Evolutionary conservation across 75 land plant genomes (phyloP).

Genomic region (Picea sitchensis): DNA sequence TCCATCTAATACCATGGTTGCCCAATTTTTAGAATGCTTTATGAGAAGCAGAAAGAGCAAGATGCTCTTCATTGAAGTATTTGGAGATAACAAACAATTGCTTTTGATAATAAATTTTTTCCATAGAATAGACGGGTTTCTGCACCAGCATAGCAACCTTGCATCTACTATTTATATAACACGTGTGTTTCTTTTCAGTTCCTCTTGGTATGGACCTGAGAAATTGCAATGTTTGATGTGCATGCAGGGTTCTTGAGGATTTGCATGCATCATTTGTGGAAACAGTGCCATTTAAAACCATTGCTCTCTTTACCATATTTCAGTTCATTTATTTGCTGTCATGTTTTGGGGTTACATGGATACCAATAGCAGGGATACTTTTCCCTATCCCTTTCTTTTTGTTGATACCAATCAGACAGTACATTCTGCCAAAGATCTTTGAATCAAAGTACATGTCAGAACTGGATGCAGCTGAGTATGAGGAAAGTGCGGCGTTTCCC

Average conservation of each 20-base stretch:
- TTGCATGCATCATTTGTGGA: slow-evolving; percentile 87
- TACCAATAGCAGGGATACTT: slow-evolving; percentile 91
- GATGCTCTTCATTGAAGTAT: background rate
- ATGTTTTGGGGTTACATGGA: slow-evolving; percentile 95
- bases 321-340: slow-evolving; percentile 71
- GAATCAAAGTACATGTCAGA: slow-evolving; percentile 48
- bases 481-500: slow-evolving; percentile 71
- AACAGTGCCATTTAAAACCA: slow-evolving; percentile 74
- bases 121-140: background rate
- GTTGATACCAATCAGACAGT: slow-evolving; percentile 67
- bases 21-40: background rate
- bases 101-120: background rate
- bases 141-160: background rate
- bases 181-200: background rate
- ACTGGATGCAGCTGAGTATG: slow-evolving; percentile 96
- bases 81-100: background rate
- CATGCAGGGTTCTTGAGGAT: slow-evolving; percentile 69
- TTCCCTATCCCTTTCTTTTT: slow-evolving; percentile 89
- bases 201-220: background rate
- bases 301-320: slow-evolving; percentile 72
- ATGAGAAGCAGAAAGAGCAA: background rate
- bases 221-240: background rate
- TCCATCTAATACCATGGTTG: too few relatives aligned
- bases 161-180: background rate
- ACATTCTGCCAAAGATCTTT: slow-evolving; percentile 78